These are phyloP conservation scores for Plasmodium adleri DNA, from an alignment of 169 alveolate genomes.

Conservation along the genomic window DNA sequence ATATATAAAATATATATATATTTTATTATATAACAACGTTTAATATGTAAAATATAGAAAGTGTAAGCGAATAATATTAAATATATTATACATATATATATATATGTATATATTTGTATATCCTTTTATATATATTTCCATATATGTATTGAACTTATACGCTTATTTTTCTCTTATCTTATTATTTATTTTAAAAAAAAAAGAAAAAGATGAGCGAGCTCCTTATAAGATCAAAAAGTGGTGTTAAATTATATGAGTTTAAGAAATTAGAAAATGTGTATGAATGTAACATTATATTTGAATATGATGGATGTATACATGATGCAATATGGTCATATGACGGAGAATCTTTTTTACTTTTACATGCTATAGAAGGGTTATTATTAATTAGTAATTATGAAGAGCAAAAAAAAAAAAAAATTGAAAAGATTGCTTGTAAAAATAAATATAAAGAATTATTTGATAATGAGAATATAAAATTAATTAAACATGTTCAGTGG, in stretches of 20 bases:
- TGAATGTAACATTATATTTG: constrained; percentile 22
- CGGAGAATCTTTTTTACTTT: constrained; percentile 41
- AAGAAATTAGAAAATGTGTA: constrained; percentile 25
- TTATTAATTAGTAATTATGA: constrained; percentile 22
- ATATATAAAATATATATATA: no score
- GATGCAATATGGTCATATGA: constrained; percentile 72
- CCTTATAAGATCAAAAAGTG: constrained; percentile 48
- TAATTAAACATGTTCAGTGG: constrained; percentile 74
- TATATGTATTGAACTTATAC: neutral
- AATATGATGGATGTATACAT: constrained; percentile 59
- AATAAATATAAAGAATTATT: constrained; percentile 35
- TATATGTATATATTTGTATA: neutral
- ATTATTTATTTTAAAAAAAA: neutral
- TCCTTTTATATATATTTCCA: neutral
- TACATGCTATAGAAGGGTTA: constrained; percentile 49
- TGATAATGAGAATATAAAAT: constrained; percentile 16
- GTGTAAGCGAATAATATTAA: no score
- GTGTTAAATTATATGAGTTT: constrained; percentile 49
- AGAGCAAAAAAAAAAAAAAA: neutral
- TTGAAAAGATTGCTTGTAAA: constrained; percentile 9
- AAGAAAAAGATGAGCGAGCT: constrained; percentile 58
- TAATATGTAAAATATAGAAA: no score
- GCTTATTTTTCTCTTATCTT: neutral
- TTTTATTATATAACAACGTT: no score
- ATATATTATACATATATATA: neutral